phyloP scores from a whole-genome alignment of 441 rosid species.

The Erodium texanum region DNA sequence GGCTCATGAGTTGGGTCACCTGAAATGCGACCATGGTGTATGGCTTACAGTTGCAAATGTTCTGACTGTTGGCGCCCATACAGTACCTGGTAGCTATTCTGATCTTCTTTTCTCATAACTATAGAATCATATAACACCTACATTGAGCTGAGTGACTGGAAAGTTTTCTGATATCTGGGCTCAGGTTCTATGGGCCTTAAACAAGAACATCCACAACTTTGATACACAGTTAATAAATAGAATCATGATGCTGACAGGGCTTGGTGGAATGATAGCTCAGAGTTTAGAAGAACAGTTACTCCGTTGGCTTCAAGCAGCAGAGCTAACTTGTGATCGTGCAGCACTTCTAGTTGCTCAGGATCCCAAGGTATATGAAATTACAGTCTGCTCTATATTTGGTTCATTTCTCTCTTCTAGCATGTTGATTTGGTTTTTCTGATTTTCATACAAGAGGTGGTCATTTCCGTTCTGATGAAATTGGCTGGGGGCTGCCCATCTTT shows the following conservation, averaged over 20 bases:
- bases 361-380: slow-evolving; percentile 50
- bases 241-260: slow-evolving; percentile 34
- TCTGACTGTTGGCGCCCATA: slow-evolving; percentile 80
- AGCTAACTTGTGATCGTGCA: slow-evolving; percentile 94
- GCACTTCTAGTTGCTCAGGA: slow-evolving; percentile 98
- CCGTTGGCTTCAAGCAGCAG: slow-evolving; percentile 90
- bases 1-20: slow-evolving; percentile 95
- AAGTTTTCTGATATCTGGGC: too few species aligned
- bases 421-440: slow-evolving; percentile 21
- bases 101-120: background rate
- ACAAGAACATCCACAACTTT: background rate
- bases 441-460: slow-evolving; percentile 82
- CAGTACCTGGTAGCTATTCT: slow-evolving; percentile 57
- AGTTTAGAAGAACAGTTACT: slow-evolving; percentile 79
- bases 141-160: background rate
- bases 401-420: background rate
- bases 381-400: background rate
- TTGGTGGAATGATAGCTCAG: slow-evolving; percentile 77
- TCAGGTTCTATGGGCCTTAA: background rate
- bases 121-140: too few species aligned
- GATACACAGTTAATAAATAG: background rate
- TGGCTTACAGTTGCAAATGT: slow-evolving; percentile 96
- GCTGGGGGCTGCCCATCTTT: slow-evolving; percentile 91
- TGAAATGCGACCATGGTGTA: slow-evolving; percentile 90
- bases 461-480: slow-evolving; percentile 88